These are phyloP conservation scores for Trypanosoma rangeli DNA, from an alignment of 208 protist species.

Conservation along the genomic window DNA sequence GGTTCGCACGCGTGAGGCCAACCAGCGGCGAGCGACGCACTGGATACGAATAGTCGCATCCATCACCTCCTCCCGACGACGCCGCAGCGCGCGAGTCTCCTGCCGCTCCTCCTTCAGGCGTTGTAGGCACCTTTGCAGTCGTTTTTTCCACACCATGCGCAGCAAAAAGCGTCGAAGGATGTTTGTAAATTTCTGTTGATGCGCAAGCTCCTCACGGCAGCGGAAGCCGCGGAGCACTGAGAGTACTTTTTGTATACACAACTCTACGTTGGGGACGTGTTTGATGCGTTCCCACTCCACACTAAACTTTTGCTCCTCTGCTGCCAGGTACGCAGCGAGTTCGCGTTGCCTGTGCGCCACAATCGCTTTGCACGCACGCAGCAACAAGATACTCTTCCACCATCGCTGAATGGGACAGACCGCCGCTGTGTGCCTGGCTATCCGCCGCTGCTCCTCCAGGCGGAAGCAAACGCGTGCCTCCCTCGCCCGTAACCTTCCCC, in stretches of 20 bases:
- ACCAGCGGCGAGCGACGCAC: conserved; percentile 39
- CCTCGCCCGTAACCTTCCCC: conserved; percentile 30
- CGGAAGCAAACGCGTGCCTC: conserved; percentile 30
- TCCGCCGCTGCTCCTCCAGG: conserved; percentile 34
- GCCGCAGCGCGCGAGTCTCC: conserved; percentile 19
- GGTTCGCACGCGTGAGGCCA: conserved; percentile 13
- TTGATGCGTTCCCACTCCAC: conserved; percentile 25
- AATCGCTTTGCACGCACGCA: conserved; percentile 11
- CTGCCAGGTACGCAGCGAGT: conserved; percentile 32
- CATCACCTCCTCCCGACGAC: conserved; percentile 53
- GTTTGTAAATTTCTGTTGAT: conserved; percentile 8
- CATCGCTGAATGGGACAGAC: conserved; percentile 5
- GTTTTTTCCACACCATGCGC: conserved; percentile 34
- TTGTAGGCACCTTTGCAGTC: conserved; percentile 25
- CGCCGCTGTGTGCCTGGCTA: neutral
- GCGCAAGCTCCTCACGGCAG: conserved; percentile 30
- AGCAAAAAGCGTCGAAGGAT: conserved; percentile 41
- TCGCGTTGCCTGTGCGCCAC: conserved; percentile 25
- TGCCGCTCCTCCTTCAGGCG: conserved; percentile 31
- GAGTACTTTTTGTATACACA: conserved; percentile 34
- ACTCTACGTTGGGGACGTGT: conserved; percentile 25
- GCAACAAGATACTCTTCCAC: conserved; percentile 13
- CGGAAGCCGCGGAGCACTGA: conserved; percentile 52
- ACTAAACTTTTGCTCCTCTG: conserved; percentile 30
- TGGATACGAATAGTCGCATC: conserved; percentile 58